phyloP scores from a whole-genome alignment of 2,329 filamentous ascomycete species.

The Fusarium setosum region DNA sequence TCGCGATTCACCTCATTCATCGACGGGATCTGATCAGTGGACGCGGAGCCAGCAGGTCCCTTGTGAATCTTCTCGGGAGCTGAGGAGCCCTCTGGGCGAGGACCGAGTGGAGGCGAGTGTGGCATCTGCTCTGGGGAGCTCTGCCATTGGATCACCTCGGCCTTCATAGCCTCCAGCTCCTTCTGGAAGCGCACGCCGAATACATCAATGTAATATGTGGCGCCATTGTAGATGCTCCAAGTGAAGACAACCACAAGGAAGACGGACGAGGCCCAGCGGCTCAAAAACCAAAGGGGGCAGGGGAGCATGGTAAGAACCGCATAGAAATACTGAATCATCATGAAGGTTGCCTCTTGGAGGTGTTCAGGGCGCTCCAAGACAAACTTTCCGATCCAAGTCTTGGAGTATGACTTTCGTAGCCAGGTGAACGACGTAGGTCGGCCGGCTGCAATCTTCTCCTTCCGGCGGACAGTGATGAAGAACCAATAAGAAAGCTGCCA shows the following conservation, averaged over 20 bases:
- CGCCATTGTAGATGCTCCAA: slow-evolving; percentile 97
- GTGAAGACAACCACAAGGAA: slow-evolving; percentile 88
- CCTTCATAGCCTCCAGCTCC: slow-evolving; percentile 88
- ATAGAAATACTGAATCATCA: slow-evolving; percentile 94
- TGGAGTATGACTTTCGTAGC: slow-evolving; percentile 91
- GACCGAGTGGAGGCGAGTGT: slow-evolving; percentile 49
- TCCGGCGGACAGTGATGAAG: slow-evolving; percentile 93
- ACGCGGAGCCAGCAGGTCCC: slow-evolving; percentile 26
- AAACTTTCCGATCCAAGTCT: slow-evolving; percentile 86
- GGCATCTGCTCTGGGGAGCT: slow-evolving; percentile 62
- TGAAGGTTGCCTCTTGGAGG: slow-evolving; percentile 91
- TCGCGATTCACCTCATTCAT: slow-evolving; percentile 31
- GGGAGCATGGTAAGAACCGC: slow-evolving; percentile 94
- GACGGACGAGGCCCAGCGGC: slow-evolving; percentile 77
- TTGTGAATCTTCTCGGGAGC: slow-evolving; percentile 20
- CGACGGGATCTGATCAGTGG: slow-evolving; percentile 26
- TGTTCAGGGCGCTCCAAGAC: slow-evolving; percentile 81
- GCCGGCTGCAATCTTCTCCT: slow-evolving; percentile 94
- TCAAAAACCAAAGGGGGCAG: slow-evolving; percentile 95
- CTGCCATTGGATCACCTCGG: slow-evolving; percentile 92
- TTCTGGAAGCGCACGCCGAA: slow-evolving; percentile 98
- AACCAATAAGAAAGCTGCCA: slow-evolving; percentile 97
- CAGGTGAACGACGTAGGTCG: slow-evolving; percentile 97
- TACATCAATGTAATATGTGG: slow-evolving; percentile 97
- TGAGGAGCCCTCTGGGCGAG: slow-evolving; percentile 40